Conservation (phyloP, 1,139 yeast species). For the Hyphopichia fennica region DNA sequence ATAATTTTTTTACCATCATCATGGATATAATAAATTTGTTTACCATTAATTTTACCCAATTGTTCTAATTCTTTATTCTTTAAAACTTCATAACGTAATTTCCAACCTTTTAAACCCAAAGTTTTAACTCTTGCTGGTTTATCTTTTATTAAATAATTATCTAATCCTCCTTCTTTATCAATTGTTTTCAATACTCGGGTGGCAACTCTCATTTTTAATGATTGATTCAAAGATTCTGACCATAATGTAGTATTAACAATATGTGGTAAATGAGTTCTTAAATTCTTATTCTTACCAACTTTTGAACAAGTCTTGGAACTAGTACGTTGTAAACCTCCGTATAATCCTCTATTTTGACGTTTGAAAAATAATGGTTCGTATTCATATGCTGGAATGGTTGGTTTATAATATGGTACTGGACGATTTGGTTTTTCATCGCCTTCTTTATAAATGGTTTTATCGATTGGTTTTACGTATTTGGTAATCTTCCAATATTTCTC, state of each 20-base stretch:
- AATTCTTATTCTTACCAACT: conserved; percentile 64
- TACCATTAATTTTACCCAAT: conserved; percentile 31
- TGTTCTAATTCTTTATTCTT: conserved; percentile 26
- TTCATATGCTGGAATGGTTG: conserved; percentile 72
- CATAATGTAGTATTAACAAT: conserved; percentile 72
- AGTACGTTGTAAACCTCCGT: conserved; percentile 82
- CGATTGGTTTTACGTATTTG: conserved; percentile 39
- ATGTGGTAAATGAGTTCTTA: conserved; percentile 82
- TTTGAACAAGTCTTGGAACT: conserved; percentile 81
- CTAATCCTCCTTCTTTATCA: conserved; percentile 92
- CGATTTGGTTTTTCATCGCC: conserved; percentile 37
- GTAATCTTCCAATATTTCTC: conserved; percentile 41
- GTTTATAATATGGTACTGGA: conserved; percentile 47
- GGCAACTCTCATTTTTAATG: conserved; percentile 62
- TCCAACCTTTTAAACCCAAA: conserved; percentile 91
- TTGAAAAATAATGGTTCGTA: conserved; percentile 77
- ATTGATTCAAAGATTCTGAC: conserved; percentile 72
- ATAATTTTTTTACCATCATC: conserved; percentile 48
- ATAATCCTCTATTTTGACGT: conserved; percentile 83
- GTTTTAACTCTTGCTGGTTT: conserved; percentile 89
- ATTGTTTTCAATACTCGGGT: conserved; percentile 83
- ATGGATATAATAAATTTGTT: conserved; percentile 53
- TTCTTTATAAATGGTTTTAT: conserved; percentile 32
- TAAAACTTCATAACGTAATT: conserved; percentile 72
- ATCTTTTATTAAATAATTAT: conserved; percentile 80